A percentile compares a stretch with the other conserved stretches of the same genome.
Evolutionary conservation across 176 grass and related monocot species (phyloP).

Genomic region (Musa schizocarpa): DNA sequence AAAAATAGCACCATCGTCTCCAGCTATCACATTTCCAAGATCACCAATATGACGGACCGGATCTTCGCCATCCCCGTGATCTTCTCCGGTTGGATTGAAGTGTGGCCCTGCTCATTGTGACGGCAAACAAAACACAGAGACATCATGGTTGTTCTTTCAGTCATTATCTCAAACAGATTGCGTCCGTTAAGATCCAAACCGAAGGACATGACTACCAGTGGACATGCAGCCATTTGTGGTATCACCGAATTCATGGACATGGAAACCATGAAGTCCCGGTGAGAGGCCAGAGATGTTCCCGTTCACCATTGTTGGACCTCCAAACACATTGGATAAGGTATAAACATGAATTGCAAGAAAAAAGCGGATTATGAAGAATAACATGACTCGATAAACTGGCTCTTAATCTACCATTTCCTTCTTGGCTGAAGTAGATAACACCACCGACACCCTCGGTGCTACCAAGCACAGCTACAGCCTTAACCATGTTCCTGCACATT

Average conservation of each 20-base stretch:
- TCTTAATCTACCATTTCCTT: background rate
- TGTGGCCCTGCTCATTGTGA: conserved; percentile 40
- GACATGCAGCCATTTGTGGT: conserved; percentile 67
- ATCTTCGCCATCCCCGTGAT: conserved; percentile 70
- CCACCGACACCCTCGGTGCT: conserved; percentile 4
- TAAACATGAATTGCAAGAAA: background rate
- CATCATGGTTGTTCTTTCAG: background rate
- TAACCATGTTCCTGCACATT: conserved; percentile 1
- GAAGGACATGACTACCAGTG: conserved; percentile 30
- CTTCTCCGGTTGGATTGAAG: conserved; percentile 71
- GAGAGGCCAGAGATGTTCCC: conserved; percentile 46
- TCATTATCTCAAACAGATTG: background rate
- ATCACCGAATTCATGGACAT: conserved; percentile 61
- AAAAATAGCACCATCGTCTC: conserved; percentile 33
- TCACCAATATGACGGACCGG: conserved; percentile 72
- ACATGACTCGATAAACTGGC: background rate
- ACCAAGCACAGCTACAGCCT: conserved; percentile 12
- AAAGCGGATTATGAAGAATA: too few species aligned
- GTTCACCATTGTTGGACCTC: conserved; percentile 47
- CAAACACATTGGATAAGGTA: background rate
- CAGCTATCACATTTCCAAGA: conserved; percentile 73
- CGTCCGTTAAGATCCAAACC: background rate
- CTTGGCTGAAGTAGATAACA: conserved; percentile 14
- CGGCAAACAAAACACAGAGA: too few species aligned
- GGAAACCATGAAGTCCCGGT: conserved; percentile 60